Conservation (phyloP, 495 filamentous ascomycete genomes). For the Aspergillus mulundensis region DNA sequence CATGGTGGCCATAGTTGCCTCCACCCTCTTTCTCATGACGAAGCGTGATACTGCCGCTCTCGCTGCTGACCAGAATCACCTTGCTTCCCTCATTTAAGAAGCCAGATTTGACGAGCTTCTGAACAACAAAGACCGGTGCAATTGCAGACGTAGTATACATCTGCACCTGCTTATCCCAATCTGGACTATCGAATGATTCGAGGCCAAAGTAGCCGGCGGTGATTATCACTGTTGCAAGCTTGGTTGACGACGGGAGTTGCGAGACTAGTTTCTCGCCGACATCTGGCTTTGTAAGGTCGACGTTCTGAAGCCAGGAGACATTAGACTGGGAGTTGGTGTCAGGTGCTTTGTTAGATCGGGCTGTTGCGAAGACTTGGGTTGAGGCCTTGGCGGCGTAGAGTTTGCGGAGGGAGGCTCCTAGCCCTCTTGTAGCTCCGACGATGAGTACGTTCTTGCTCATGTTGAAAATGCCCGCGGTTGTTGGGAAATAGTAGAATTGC, state of each 20-base stretch:
- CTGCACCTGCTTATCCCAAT: conserved; percentile 60
- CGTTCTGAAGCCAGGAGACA: conserved; percentile 47
- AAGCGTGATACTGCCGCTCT: conserved; percentile 65
- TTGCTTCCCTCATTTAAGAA: conserved; percentile 51
- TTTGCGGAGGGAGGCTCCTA: conserved; percentile 58
- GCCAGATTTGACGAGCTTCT: conserved; percentile 52
- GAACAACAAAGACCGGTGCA: conserved; percentile 62
- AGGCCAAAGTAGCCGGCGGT: conserved; percentile 65
- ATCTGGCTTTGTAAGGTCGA: conserved; percentile 53
- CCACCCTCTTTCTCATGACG: conserved; percentile 64
- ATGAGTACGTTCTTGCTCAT: conserved; percentile 51
- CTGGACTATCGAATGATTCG: conserved; percentile 58
- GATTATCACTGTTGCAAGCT: conserved; percentile 58
- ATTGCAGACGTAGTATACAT: conserved; percentile 72
- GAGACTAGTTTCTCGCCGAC: conserved; percentile 50
- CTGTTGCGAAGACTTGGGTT: conserved; percentile 56
- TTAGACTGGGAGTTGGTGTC: conserved; percentile 28
- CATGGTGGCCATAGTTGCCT: conserved; percentile 72
- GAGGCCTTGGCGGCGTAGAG: conserved; percentile 50
- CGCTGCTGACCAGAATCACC: conserved; percentile 62
- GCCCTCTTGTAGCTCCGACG: conserved; percentile 62
- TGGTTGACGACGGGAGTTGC: conserved; percentile 38
- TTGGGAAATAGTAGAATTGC: background rate
- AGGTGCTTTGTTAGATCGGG: conserved; percentile 41
- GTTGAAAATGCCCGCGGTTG: background rate